A percentile compares a stretch with the other conserved stretches of the same genome.
These are phyloP conservation scores for Entomortierella chlamydospora DNA, from an alignment of 192 early-diverging fungal species.

Conservation along the genomic window DNA sequence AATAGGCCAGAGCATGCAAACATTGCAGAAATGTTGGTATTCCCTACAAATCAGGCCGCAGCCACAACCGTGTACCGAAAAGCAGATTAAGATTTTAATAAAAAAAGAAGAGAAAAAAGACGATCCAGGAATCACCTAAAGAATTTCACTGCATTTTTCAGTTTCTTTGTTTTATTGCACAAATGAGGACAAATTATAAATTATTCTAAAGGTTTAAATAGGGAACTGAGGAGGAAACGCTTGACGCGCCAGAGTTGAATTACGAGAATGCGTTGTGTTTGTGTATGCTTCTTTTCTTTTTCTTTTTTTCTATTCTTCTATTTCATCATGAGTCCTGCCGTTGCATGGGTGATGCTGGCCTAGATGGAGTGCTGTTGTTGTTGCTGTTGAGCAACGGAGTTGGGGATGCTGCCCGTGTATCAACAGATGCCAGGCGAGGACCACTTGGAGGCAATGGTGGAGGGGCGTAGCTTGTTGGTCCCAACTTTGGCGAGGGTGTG, in stretches of 20 bases:
- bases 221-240: too few relatives aligned
- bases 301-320: background rate
- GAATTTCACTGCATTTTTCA: too few relatives aligned
- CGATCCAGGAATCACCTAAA: too few relatives aligned
- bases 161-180: too few relatives aligned
- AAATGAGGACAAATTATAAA: too few relatives aligned
- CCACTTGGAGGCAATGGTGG: slow-evolving; percentile 46
- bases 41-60: slow-evolving; percentile 52
- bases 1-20: slow-evolving; percentile 78
- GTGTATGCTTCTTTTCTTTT: too few relatives aligned
- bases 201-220: too few relatives aligned
- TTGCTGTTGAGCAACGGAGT: slow-evolving; percentile 14
- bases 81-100: too few relatives aligned
- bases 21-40: slow-evolving; percentile 71
- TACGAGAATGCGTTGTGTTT: too few relatives aligned
- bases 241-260: too few relatives aligned
- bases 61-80: slow-evolving; percentile 45
- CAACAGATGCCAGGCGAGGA: slow-evolving; percentile 38
- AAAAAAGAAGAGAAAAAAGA: too few relatives aligned
- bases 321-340: slow-evolving; percentile 22
- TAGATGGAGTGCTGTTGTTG: too few relatives aligned
- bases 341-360: slow-evolving; percentile 10
- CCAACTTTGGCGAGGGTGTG: slow-evolving; percentile 29
- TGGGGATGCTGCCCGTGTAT: slow-evolving; percentile 29
- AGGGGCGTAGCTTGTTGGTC: slow-evolving; percentile 23